Evolutionary conservation across 2,329 filamentous ascomycete genomes (phyloP).

Genomic region (Acrodontium crateriforme): DNA sequence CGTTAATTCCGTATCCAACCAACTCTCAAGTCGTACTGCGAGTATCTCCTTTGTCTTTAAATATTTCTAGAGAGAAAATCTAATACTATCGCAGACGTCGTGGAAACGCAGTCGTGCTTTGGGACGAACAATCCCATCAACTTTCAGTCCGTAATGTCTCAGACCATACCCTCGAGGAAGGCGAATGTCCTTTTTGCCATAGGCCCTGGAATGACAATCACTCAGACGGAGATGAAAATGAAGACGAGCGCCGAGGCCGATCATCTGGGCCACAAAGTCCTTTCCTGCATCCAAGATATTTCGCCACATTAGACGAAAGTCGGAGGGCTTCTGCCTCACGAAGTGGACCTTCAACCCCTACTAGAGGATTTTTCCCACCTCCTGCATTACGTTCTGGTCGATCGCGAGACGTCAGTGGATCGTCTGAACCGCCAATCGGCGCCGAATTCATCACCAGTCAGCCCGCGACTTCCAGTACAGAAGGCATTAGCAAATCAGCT

Average conservation of each 20-base stretch:
- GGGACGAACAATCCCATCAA: slow-evolving; percentile 70
- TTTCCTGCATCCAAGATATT: slow-evolving; percentile 86
- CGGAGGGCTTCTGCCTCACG: slow-evolving; percentile 27
- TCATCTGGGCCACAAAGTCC: slow-evolving; percentile 35
- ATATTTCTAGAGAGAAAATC: no score
- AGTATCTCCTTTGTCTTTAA: slow-evolving; percentile 26
- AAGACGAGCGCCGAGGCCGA: slow-evolving; percentile 21
- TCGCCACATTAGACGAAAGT: slow-evolving; percentile 70
- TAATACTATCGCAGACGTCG: slow-evolving; percentile 52
- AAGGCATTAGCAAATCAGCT: slow-evolving; percentile 70
- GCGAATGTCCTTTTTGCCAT: slow-evolving; percentile 84
- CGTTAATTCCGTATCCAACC: slow-evolving; percentile 62
- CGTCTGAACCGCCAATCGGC: slow-evolving; percentile 32
- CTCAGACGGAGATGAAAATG: slow-evolving; percentile 15
- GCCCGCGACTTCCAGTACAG: slow-evolving; percentile 27
- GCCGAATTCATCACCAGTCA: slow-evolving; percentile 35
- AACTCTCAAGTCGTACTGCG: slow-evolving; percentile 69
- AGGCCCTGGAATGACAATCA: slow-evolving; percentile 48
- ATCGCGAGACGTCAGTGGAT: slow-evolving; percentile 19
- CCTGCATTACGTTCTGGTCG: slow-evolving; percentile 19
- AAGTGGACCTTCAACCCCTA: slow-evolving; percentile 29
- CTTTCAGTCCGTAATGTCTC: slow-evolving; percentile 62
- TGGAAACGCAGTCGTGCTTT: slow-evolving; percentile 82
- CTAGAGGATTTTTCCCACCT: slow-evolving; percentile 34
- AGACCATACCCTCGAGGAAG: slow-evolving; percentile 39